phyloP scores from a whole-genome alignment of 2,329 filamentous ascomycete genomes.

The Rutstroemia sp. region DNA sequence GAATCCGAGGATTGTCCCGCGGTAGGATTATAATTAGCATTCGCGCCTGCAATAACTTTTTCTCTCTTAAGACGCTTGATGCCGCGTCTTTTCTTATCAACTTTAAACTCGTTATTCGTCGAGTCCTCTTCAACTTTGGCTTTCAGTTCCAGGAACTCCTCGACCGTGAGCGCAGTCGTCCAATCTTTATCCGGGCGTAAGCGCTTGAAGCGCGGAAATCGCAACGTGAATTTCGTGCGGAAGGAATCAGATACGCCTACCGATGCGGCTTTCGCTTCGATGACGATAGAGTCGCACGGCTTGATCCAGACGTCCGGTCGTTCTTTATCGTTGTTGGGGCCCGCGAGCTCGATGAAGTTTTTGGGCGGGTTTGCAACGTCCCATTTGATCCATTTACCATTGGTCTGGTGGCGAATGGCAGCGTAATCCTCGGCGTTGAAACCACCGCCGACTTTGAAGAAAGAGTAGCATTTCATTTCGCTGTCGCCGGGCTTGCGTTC shows the following conservation, averaged over 20 bases:
- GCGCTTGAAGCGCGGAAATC: slow-evolving; percentile 84
- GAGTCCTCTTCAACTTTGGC: slow-evolving; percentile 61
- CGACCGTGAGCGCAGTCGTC: slow-evolving; percentile 69
- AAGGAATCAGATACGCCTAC: slow-evolving; percentile 72
- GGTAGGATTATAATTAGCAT: slow-evolving; percentile 34
- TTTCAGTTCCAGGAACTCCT: slow-evolving; percentile 70
- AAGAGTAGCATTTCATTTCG: slow-evolving; percentile 78
- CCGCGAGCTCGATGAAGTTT: slow-evolving; percentile 73
- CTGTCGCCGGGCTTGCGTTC: slow-evolving; percentile 33
- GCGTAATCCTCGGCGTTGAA: slow-evolving; percentile 81
- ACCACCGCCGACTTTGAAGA: slow-evolving; percentile 96
- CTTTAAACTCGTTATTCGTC: slow-evolving; percentile 68
- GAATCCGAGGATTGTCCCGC: slow-evolving; percentile 36
- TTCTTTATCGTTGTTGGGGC: slow-evolving; percentile 66
- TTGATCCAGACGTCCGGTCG: slow-evolving; percentile 89
- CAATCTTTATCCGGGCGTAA: slow-evolving; percentile 79
- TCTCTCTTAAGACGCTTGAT: slow-evolving; percentile 62
- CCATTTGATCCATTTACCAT: slow-evolving; percentile 90
- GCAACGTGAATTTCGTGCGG: slow-evolving; percentile 66
- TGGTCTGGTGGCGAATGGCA: slow-evolving; percentile 72
- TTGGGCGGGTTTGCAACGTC: slow-evolving; percentile 68
- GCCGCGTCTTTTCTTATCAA: slow-evolving; percentile 54
- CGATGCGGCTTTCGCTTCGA: slow-evolving; percentile 83
- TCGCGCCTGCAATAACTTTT: slow-evolving; percentile 64
- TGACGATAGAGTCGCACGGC: slow-evolving; percentile 76